Percentiles rank a stretch among this genome's conserved stretches.
These are phyloP conservation scores for Sextonia rubra DNA, from an alignment of 164 flowering plant species.

Conservation along the genomic window DNA sequence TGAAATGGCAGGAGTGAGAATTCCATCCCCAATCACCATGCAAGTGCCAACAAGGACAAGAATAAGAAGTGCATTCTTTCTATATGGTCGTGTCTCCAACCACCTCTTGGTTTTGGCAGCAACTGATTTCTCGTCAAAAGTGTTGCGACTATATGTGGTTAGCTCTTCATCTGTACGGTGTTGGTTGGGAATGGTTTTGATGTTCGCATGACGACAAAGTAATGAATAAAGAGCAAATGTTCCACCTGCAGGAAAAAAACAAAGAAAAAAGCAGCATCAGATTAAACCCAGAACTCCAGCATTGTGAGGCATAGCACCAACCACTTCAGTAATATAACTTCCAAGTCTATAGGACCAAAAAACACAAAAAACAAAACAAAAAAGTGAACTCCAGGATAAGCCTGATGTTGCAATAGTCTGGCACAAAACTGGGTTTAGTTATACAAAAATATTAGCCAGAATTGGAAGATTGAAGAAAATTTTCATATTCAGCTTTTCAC, in stretches of 20 bases:
- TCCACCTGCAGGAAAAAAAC: constrained; percentile 55
- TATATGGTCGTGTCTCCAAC: constrained; percentile 53
- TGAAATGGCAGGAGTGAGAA: constrained; percentile 96
- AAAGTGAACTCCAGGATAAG: too few species aligned
- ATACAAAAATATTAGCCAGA: too few species aligned
- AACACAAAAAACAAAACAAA: too few species aligned
- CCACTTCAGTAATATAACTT: too few species aligned
- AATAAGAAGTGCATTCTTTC: constrained; percentile 68
- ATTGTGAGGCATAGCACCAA: too few species aligned
- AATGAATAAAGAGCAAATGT: constrained; percentile 92
- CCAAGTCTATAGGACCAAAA: too few species aligned
- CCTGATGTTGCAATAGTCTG: too few species aligned
- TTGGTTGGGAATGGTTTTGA: constrained; percentile 84
- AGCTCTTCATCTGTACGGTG: constrained; percentile 90
- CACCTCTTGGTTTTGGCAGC: constrained; percentile 90
- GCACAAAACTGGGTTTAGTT: too few species aligned
- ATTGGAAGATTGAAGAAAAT: too few species aligned
- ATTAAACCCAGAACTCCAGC: too few species aligned
- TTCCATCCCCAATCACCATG: constrained; percentile 97
- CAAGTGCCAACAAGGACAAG: constrained; percentile 92
- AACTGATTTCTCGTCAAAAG: constrained; percentile 66
- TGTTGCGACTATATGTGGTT: constrained; percentile 79
- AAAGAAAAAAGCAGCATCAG: neutral
- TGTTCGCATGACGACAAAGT: constrained; percentile 90
- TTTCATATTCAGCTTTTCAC: too few species aligned